These are phyloP conservation scores for Scutellaria barbata DNA, from an alignment of 257 asterid species.

Conservation along the genomic window DNA sequence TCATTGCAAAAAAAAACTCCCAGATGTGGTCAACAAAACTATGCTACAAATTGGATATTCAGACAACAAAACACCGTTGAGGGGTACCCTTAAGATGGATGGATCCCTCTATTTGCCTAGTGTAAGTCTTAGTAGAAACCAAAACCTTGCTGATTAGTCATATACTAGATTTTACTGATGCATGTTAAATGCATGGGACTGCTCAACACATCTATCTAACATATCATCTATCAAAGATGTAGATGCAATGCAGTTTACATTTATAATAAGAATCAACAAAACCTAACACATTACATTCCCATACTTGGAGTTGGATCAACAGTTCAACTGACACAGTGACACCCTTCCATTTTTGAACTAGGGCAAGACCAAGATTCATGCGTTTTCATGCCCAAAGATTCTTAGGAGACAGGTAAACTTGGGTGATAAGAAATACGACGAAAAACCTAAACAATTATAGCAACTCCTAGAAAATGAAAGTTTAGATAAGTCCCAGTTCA, in stretches of 20 bases:
- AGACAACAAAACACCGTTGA: too few relatives aligned
- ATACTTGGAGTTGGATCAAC: background rate
- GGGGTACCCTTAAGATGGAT: too few relatives aligned
- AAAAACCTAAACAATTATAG: background rate
- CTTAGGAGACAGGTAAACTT: slow-evolving; percentile 13
- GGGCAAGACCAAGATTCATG: background rate
- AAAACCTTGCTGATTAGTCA: too few relatives aligned
- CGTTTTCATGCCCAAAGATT: background rate
- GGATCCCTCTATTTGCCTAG: too few relatives aligned
- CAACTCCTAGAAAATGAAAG: background rate
- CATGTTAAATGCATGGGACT: too few relatives aligned
- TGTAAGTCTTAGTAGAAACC: too few relatives aligned
- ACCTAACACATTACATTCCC: background rate
- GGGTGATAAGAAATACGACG: background rate
- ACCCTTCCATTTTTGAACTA: background rate
- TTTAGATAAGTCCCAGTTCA: background rate
- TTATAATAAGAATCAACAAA: background rate
- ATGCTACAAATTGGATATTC: too few relatives aligned
- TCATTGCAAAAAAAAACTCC: too few relatives aligned
- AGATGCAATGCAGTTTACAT: background rate
- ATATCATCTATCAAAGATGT: background rate
- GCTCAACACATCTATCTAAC: too few relatives aligned
- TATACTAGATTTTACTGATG: too few relatives aligned
- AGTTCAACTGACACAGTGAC: background rate
- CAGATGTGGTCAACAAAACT: too few relatives aligned